phyloP scores from a whole-genome alignment of 768 basidiomycete genomes.

The Trametes cinnabarina region DNA sequence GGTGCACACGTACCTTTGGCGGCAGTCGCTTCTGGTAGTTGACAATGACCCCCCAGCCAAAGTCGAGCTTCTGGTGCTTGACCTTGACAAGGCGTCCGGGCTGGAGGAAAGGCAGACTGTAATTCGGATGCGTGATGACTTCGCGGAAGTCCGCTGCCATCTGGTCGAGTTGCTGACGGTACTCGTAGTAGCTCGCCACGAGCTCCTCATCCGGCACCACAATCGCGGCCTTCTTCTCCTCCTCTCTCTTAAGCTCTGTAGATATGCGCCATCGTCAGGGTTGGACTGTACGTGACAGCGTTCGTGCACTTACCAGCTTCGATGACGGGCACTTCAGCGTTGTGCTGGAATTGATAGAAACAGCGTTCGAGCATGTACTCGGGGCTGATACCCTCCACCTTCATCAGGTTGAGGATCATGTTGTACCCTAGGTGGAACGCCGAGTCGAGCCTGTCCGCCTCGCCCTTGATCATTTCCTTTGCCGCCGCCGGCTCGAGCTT shows the following conservation, averaged over 20 bases:
- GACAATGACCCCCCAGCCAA: slow-evolving; percentile 95
- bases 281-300: background rate
- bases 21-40: slow-evolving; percentile 86
- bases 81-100: slow-evolving; percentile 90
- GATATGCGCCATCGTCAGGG: background rate
- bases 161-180: slow-evolving; percentile 89
- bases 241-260: slow-evolving; percentile 73
- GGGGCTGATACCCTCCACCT: slow-evolving; percentile 97
- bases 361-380: slow-evolving; percentile 97
- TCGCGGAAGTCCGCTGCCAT: slow-evolving; percentile 85
- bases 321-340: slow-evolving; percentile 78
- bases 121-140: slow-evolving; percentile 93
- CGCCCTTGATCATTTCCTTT: slow-evolving; percentile 97
- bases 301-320: slow-evolving; percentile 64
- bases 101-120: slow-evolving; percentile 92
- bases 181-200: slow-evolving; percentile 89
- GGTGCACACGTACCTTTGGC: slow-evolving; percentile 57
- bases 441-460: slow-evolving; percentile 94
- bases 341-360: slow-evolving; percentile 99
- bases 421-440: slow-evolving; percentile 99
- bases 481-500: slow-evolving; percentile 91
- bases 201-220: slow-evolving; percentile 81
- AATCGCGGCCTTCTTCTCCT: slow-evolving; percentile 59
- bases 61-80: slow-evolving; percentile 82
- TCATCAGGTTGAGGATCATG: slow-evolving; percentile 97